A percentile compares a stretch with the other conserved stretches of the same genome.
These are phyloP conservation scores for Beauveria sp. DNA, from an alignment of 2,329 filamentous ascomycete species.

Conservation along the genomic window DNA sequence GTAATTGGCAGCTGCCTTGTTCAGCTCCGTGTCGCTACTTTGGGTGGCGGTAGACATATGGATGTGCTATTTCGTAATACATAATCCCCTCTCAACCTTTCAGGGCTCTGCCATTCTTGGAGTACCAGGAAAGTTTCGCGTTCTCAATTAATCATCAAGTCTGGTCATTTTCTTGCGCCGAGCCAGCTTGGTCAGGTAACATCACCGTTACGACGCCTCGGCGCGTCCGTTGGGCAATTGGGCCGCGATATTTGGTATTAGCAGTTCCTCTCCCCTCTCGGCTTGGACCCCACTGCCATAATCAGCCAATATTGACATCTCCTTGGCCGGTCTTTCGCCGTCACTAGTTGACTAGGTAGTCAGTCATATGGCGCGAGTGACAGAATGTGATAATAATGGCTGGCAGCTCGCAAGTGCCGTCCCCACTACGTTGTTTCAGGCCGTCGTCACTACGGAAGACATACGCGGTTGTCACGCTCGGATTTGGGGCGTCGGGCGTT, in stretches of 20 bases:
- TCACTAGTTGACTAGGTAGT: neutral
- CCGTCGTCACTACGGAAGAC: conserved; percentile 9
- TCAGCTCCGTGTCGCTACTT: neutral
- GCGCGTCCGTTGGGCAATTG: neutral
- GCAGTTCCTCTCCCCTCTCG: too few species aligned
- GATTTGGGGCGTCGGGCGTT: conserved; percentile 3
- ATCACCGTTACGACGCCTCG: too few species aligned
- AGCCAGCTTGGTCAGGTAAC: neutral
- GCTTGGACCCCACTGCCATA: neutral
- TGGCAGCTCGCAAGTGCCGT: conserved; percentile 9
- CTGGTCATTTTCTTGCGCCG: neutral
- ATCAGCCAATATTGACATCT: neutral
- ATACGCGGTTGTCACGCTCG: conserved; percentile 9
- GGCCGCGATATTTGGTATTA: neutral
- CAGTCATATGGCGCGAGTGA: neutral
- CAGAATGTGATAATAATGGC: conserved; percentile 8
- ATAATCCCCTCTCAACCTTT: neutral
- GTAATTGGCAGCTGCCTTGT: neutral
- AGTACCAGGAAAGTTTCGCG: too few species aligned
- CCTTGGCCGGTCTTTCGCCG: neutral
- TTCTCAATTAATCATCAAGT: too few species aligned
- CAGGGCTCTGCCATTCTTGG: neutral
- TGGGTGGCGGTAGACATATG: neutral
- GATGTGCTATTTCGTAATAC: neutral
- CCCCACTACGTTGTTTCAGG: conserved; percentile 10